A percentile compares a stretch with the other conserved stretches of the same genome.
Conservation (phyloP, 306 rosid genomes). For the Cyamopsis tetragonoloba region DNA sequence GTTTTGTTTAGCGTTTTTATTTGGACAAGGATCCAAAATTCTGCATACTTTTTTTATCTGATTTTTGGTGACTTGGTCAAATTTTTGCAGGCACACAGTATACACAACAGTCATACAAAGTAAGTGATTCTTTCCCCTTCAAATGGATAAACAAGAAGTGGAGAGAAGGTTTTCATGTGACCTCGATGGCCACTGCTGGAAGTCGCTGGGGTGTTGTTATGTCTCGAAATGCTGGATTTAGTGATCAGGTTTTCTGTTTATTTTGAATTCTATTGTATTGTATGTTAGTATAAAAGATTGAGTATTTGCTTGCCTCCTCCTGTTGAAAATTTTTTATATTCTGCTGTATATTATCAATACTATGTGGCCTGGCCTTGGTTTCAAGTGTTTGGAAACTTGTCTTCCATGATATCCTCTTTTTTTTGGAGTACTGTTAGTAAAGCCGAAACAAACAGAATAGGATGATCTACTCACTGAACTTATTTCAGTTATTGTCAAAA, state of each 20-base stretch:
- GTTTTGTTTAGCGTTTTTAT: neutral
- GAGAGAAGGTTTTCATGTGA: constrained; percentile 98
- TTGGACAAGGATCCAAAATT: neutral
- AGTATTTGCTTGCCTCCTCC: neutral
- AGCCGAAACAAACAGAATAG: too few species aligned
- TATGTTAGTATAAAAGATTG: neutral
- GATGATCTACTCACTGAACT: neutral
- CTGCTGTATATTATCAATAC: neutral
- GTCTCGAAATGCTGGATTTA: constrained; percentile 96
- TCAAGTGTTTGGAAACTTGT: neutral
- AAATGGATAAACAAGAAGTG: constrained; percentile 98
- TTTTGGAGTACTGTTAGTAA: neutral
- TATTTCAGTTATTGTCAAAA: neutral
- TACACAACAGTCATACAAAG: constrained; percentile 97
- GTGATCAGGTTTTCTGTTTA: constrained; percentile 69
- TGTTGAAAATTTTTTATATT: neutral
- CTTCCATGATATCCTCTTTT: neutral
- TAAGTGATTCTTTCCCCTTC: constrained; percentile 95
- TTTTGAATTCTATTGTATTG: neutral
- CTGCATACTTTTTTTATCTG: neutral
- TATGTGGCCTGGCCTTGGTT: neutral
- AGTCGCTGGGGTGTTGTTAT: constrained; percentile 96
- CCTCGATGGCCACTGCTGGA: constrained; percentile 99
- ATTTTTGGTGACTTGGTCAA: neutral
- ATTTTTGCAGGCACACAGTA: constrained; percentile 73